Evolutionary conservation across 495 filamentous ascomycete species (phyloP), one percentile per base, ranked within the genome.

Genomic region (Cryomyces minteri): DNA sequence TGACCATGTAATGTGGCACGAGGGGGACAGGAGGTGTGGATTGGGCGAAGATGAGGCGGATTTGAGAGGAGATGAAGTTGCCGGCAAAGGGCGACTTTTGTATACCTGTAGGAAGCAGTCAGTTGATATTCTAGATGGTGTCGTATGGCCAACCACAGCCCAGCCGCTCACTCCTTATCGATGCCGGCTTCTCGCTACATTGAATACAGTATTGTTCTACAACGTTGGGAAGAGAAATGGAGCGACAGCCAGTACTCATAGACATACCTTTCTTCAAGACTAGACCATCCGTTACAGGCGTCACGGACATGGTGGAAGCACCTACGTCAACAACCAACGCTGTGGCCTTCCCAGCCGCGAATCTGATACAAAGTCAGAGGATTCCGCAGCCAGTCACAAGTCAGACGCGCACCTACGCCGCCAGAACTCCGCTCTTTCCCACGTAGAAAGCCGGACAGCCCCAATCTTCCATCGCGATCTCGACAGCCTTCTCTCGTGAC

Each of bases 391-490:
- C 33, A 7, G 8, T 12, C 8, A 9, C 31, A 11, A 31, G 39
- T 33, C 37, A 12, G 38, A 39, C 34, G 47, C 58, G 49, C 58
- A 71, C 73, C 53, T 69, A 79, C 73, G 76, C 66, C 41, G 77
- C 67, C 50, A 80, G 62, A 42, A 79, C 75, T 32, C 80, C 80
- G 43, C 63, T 76, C 44, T 76, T 73, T 10, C 80, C 82, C 43
- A 94, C 68, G 69, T 86, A 98, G 64, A 93, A 96, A 4, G 90
- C 90, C 10, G 90, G 90, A 34, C 75, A 77, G 11, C 86, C 88
- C 80, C 88, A 98, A 51, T 74, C 81, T 69, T 98, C 90, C 77
- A 98, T 94, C 31, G 80, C 84, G 44, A 94, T 74, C 63, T 98
- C 92, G 52, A 95, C 85, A 5, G 78, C 77, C 68, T 84, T 88